Conservation (phyloP, 169 alveolate genomes). For the Plasmodium falciparum region DNA sequence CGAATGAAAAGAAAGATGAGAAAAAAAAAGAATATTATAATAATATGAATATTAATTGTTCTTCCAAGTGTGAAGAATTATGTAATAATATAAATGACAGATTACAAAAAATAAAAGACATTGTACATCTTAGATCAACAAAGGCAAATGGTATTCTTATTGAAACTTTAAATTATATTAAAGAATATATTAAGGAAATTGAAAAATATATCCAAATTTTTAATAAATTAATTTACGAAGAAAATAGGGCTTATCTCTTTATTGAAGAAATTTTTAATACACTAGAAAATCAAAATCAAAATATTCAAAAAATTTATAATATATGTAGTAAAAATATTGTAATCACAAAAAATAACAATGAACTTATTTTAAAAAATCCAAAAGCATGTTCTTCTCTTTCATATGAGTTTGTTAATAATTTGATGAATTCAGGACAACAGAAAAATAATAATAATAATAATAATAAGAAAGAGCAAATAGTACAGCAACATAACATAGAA, state of each 20-base stretch:
- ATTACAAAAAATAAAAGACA: conserved; percentile 65
- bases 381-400: conserved; percentile 64
- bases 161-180: conserved; percentile 59
- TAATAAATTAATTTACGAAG: conserved; percentile 66
- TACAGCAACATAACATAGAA: conserved; percentile 5
- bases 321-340: conserved; percentile 75
- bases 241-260: conserved; percentile 43
- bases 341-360: conserved; percentile 68
- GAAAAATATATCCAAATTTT: conserved; percentile 58
- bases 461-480: not conserved
- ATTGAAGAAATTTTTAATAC: conserved; percentile 36
- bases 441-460: conserved; percentile 11
- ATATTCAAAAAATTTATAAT: conserved; percentile 60
- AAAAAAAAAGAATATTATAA: conserved; percentile 14
- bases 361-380: conserved; percentile 67
- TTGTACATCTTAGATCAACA: conserved; percentile 66
- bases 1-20: conserved; percentile 8
- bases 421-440: conserved; percentile 33
- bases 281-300: conserved; percentile 55
- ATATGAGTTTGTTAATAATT: conserved; percentile 29
- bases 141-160: conserved; percentile 61
- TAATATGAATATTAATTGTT: conserved; percentile 35
- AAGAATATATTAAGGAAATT: conserved; percentile 73
- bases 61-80: conserved; percentile 71
- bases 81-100: conserved; percentile 71